Evolutionary conservation across 768 basidiomycete genomes (phyloP).

Genomic region (Rhizopogon rudus): DNA sequence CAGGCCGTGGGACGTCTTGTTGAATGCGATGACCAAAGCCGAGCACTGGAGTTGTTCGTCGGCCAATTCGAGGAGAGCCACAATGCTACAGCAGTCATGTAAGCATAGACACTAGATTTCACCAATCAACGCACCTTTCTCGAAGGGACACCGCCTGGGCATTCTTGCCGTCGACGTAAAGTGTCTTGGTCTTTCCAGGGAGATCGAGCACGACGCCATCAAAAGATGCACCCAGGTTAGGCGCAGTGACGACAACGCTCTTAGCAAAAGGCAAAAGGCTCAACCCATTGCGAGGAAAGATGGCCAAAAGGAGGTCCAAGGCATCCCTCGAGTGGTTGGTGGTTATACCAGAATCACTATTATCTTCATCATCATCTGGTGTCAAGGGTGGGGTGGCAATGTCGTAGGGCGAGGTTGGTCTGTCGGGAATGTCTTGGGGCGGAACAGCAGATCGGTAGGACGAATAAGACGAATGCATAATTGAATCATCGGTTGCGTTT

Average conservation of each 20-base stretch:
- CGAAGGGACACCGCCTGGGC: slow-evolving; percentile 74
- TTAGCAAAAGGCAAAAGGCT: slow-evolving; percentile 66
- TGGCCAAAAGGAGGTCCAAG: slow-evolving; percentile 70
- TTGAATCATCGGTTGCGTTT: slow-evolving; percentile 15
- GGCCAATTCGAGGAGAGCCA: slow-evolving; percentile 82
- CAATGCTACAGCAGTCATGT: slow-evolving; percentile 47
- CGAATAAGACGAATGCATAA: slow-evolving; percentile 12
- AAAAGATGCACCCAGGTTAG: slow-evolving; percentile 63
- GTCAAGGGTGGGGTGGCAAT: slow-evolving; percentile 74
- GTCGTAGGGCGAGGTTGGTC: slow-evolving; percentile 33
- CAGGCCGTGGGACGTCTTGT: slow-evolving; percentile 65
- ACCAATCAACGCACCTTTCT: slow-evolving; percentile 56
- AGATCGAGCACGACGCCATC: slow-evolving; percentile 76
- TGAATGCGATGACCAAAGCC: slow-evolving; percentile 75
- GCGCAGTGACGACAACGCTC: slow-evolving; percentile 68
- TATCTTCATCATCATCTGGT: slow-evolving; percentile 59
- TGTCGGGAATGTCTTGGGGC: slow-evolving; percentile 40
- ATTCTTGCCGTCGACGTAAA: slow-evolving; percentile 84
- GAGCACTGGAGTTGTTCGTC: slow-evolving; percentile 78
- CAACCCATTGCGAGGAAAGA: slow-evolving; percentile 73
- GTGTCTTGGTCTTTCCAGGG: slow-evolving; percentile 64
- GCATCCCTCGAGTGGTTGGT: slow-evolving; percentile 54
- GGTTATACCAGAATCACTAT: slow-evolving; percentile 35
- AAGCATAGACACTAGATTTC: slow-evolving; percentile 3
- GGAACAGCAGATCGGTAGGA: slow-evolving; percentile 24